Conservation (phyloP, 768 basidiomycete species). For the Podaxis pistillaris region DNA sequence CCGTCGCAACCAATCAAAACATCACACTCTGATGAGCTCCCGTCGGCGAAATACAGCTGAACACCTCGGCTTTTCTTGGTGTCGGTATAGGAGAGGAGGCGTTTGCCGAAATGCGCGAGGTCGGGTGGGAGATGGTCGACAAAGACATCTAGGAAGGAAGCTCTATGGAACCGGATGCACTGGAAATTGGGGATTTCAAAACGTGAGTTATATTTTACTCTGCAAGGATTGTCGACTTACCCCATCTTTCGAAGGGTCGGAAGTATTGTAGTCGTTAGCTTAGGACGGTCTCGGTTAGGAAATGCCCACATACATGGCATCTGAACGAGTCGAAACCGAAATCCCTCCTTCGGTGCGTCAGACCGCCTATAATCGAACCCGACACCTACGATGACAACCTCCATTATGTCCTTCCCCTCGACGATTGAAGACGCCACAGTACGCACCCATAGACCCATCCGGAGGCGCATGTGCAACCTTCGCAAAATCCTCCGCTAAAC, state of each 20-base stretch:
- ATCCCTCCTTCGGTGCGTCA: slow-evolving; percentile 27
- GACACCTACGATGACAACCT: slow-evolving; percentile 27
- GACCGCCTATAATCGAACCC: slow-evolving; percentile 48
- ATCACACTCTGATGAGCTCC: slow-evolving; percentile 27
- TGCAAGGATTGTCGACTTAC: slow-evolving; percentile 24
- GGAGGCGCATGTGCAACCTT: slow-evolving; percentile 34
- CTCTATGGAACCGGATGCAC: slow-evolving; percentile 41
- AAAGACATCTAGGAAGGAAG: slow-evolving; percentile 55
- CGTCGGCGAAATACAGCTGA: slow-evolving; percentile 25
- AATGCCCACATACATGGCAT: slow-evolving; percentile 32
- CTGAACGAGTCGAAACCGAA: slow-evolving; percentile 26
- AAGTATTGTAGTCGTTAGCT: background rate
- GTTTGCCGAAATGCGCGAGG: slow-evolving; percentile 44
- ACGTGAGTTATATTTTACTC: slow-evolving; percentile 16
- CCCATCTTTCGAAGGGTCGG: slow-evolving; percentile 30
- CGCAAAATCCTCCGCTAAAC: slow-evolving; percentile 31
- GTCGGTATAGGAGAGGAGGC: slow-evolving; percentile 42
- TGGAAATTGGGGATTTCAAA: background rate
- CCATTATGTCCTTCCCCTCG: background rate
- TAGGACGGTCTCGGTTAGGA: slow-evolving; percentile 18
- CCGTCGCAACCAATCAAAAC: slow-evolving; percentile 31
- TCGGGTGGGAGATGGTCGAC: slow-evolving; percentile 40
- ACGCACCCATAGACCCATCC: slow-evolving; percentile 23
- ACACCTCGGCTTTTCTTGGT: slow-evolving; percentile 15
- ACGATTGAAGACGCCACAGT: slow-evolving; percentile 18